Base-by-base conservation (phyloP, 2,329 filamentous ascomycete species). In the Paramyrothecium roridum region DNA sequence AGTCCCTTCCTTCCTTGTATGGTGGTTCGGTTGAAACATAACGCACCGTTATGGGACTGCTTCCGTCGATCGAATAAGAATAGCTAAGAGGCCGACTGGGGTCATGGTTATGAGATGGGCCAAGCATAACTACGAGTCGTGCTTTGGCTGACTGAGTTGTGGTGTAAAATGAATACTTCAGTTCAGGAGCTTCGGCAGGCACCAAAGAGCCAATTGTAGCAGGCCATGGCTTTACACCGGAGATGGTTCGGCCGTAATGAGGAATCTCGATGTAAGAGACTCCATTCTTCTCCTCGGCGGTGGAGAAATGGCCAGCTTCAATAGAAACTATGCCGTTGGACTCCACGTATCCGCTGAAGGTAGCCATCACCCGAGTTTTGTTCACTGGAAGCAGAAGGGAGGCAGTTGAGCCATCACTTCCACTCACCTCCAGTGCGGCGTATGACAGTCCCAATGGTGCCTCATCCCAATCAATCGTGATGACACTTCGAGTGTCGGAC, bases 201-300 rank as follows among this genome's bases (percentile, higher is more conserved):
- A 52, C 47, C 30, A 64, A 61, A 2, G 61, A 23, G 22, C 22
- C 50, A 12, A 59, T 56, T 6, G 64, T 64, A 21, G 57, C 60
- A 46, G 66, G 59, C 33, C 61, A 61, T 16, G 66, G 60, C 50
- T 62, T 57, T 8, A 57, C 34, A 16, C 66, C 68, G 2, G 66
- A 65, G 17, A 65, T 60, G 12, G 67, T 70, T 43, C 67, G 64
- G 3, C 67, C 67, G 56, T 69, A 69, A 52, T 67, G 57, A 0
- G 68, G 67, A 19, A 70, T 55, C 40, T 61, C 49, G 17, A 62
- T 47, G 58, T 69, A 68, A 11, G 52, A 57, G 8, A 57, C 45
- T 8, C 52, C 56, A 46, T 60, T 60, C 26, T 56, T 54, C 16
- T 58, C 56, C 13, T 57, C 54, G 2, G 55, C 22, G 13, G 52